phyloP scores from a whole-genome alignment of 2,329 filamentous ascomycete genomes.

The Penicillium brevicompactum region DNA sequence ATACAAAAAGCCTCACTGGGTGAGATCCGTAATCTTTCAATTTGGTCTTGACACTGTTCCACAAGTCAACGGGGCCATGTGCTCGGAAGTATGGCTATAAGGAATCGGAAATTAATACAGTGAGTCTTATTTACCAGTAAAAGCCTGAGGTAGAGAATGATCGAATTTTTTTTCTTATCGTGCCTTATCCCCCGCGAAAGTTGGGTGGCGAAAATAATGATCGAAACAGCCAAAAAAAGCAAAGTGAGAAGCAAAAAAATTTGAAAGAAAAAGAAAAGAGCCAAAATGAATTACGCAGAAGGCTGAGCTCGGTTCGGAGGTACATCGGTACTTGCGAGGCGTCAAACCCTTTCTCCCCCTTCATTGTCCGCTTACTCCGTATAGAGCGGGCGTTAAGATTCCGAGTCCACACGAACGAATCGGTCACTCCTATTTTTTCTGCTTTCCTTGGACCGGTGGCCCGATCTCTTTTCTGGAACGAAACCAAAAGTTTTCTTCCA shows the following conservation, averaged over 20 bases:
- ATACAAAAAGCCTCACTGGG: not conserved
- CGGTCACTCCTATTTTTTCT: not conserved
- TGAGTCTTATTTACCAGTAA: no score
- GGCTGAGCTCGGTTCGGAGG: not conserved
- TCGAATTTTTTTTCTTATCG: not conserved
- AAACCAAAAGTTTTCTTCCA: not conserved
- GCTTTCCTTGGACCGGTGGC: not conserved
- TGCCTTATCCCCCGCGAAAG: slow-evolving; percentile 13
- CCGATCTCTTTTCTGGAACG: no score
- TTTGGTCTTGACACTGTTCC: not conserved
- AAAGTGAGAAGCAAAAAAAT: not conserved
- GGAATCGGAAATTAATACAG: no score
- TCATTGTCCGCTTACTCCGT: not conserved
- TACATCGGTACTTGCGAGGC: not conserved
- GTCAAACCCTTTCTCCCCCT: no score
- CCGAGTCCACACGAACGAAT: not conserved
- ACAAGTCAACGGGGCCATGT: not conserved
- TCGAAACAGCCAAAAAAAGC: not conserved
- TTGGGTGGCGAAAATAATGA: slow-evolving; percentile 1
- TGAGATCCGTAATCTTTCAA: not conserved
- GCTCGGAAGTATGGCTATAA: not conserved
- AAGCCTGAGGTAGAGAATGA: not conserved
- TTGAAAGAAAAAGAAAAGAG: not conserved
- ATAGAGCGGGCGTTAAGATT: not conserved
- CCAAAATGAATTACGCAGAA: not conserved